Conservation (phyloP, 352 stramenopile genomes). For the Globisporangium recalcitrans region DNA sequence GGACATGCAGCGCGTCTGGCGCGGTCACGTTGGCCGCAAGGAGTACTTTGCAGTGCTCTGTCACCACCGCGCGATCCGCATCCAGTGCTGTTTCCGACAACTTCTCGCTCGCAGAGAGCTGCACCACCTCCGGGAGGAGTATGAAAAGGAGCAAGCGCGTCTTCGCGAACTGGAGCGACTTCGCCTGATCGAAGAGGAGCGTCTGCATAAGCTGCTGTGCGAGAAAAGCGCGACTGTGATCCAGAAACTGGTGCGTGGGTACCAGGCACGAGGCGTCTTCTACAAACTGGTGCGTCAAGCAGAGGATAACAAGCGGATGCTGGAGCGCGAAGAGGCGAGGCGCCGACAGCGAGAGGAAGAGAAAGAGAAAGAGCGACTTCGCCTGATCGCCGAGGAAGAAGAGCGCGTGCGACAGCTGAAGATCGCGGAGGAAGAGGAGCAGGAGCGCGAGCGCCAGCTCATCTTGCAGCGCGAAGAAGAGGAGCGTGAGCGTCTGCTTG, state of each 20-base stretch:
- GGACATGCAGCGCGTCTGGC: conserved; percentile 31
- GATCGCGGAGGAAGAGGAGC: conserved; percentile 14
- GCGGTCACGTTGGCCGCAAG: conserved; percentile 32
- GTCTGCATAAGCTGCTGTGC: conserved; percentile 12
- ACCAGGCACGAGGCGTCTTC: conserved; percentile 39
- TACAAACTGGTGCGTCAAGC: conserved; percentile 32
- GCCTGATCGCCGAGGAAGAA: conserved; percentile 22
- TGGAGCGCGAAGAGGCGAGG: conserved; percentile 27
- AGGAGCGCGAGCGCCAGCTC: conserved; percentile 16
- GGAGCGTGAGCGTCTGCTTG: conserved; percentile 30
- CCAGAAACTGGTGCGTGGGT: conserved; percentile 39
- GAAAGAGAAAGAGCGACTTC: conserved; percentile 10
- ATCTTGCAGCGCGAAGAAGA: conserved; percentile 12
- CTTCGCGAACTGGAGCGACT: conserved; percentile 24
- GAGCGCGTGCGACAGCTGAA: conserved; percentile 16
- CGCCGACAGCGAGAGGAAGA: conserved; percentile 10
- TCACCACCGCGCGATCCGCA: conserved; percentile 33
- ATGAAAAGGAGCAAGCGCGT: conserved; percentile 26
- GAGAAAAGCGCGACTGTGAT: conserved; percentile 40
- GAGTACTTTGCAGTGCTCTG: conserved; percentile 30
- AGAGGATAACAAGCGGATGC: conserved; percentile 28
- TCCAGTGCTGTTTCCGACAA: conserved; percentile 46
- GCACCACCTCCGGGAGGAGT: conserved; percentile 21
- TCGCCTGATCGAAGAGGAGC: conserved; percentile 17
- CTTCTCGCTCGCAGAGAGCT: conserved; percentile 36